Evolutionary conservation across 805 yeast genomes (phyloP).

Genomic region (Starmerella bombi): DNA sequence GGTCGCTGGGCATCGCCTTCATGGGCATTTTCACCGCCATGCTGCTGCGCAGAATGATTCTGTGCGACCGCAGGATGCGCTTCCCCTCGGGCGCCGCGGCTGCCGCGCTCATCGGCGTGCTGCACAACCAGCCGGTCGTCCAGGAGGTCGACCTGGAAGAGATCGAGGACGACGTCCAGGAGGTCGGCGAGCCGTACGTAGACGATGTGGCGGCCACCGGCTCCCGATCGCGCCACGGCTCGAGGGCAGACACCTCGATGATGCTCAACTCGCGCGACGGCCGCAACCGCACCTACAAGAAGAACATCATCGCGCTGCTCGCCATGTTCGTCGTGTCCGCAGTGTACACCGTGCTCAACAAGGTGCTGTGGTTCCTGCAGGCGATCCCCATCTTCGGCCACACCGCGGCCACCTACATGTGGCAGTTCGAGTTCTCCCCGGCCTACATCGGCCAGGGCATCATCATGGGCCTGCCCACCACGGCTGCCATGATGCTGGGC

Average conservation of each 20-base stretch:
- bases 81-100: constrained; percentile 96
- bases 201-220: not conserved
- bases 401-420: constrained; percentile 49
- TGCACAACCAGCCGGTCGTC: constrained; percentile 46
- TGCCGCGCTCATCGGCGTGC: constrained; percentile 77
- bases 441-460: constrained; percentile 97
- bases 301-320: constrained; percentile 48
- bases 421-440: constrained; percentile 93
- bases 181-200: not conserved
- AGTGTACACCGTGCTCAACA: constrained; percentile 54
- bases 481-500: constrained; percentile 81
- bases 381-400: constrained; percentile 66
- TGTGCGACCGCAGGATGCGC: constrained; percentile 72
- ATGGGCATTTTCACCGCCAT: constrained; percentile 95
- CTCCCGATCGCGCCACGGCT: not conserved
- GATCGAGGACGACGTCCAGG: constrained; percentile 3
- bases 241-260: constrained; percentile 4
- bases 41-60: constrained; percentile 73
- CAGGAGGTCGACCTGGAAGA: constrained; percentile 15
- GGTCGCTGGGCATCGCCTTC: constrained; percentile 81
- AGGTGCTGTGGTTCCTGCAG: constrained; percentile 41
- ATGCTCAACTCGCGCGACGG: constrained; percentile 7
- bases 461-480: constrained; percentile 90
- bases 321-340: constrained; percentile 59
- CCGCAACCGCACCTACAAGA: constrained; percentile 20